These are phyloP conservation scores for Adansonia madagascariensis DNA, from an alignment of 441 rosid species.

Conservation along the genomic window DNA sequence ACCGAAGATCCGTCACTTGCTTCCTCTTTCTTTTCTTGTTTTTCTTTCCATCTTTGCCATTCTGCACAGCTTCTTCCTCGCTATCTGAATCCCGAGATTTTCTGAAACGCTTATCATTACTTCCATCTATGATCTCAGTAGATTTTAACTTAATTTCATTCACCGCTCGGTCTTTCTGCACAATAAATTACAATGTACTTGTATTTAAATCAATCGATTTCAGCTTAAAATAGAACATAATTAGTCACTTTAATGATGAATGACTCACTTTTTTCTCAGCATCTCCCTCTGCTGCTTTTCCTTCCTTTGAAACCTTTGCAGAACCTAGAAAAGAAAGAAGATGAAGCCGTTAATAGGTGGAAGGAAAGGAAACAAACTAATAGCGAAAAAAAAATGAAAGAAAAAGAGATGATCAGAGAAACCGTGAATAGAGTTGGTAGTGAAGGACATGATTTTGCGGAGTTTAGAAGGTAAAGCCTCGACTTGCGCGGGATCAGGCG, in stretches of 20 bases:
- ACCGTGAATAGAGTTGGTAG: conserved; percentile 41
- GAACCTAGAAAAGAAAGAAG: conserved; percentile 29
- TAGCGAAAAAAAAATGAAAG: not conserved
- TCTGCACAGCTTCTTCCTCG: conserved; percentile 1
- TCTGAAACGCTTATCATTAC: conserved; percentile 27
- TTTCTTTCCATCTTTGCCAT: conserved; percentile 43
- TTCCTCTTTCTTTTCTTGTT: conserved; percentile 70
- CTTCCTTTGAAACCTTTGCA: conserved; percentile 32
- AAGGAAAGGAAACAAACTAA: conserved; percentile 5
- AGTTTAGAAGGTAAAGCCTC: conserved; percentile 83
- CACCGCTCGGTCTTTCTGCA: conserved; percentile 35
- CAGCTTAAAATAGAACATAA: conserved; percentile 6
- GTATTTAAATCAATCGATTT: not conserved
- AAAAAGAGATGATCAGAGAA: not conserved
- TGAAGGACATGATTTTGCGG: conserved; percentile 67
- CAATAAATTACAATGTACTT: conserved; percentile 1
- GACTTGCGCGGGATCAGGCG: conserved; percentile 69
- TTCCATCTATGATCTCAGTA: conserved; percentile 31
- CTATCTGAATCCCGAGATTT: conserved; percentile 26
- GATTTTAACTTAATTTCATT: conserved; percentile 32
- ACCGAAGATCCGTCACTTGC: conserved; percentile 68
- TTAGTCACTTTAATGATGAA: not conserved
- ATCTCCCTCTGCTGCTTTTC: conserved; percentile 30
- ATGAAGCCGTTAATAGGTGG: conserved; percentile 12
- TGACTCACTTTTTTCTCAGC: conserved; percentile 26